Conservation (phyloP, 1,139 yeast genomes). For the Kodamaea anthophila region DNA sequence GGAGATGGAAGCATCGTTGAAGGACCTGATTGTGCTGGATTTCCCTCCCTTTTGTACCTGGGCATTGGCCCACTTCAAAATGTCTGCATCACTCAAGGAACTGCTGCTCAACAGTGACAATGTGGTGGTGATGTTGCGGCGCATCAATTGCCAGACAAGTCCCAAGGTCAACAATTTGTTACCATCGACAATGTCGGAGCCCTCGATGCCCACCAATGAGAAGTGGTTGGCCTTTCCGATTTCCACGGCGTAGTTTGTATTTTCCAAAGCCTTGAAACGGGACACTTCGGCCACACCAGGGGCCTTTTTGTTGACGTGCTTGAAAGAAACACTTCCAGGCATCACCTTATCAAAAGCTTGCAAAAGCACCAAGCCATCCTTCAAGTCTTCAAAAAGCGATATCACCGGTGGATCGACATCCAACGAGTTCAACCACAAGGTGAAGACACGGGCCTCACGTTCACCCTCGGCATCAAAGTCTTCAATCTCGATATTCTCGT, state of each 20-base stretch:
- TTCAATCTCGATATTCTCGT: constrained; percentile 80
- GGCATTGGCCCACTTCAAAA: constrained; percentile 88
- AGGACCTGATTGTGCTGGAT: constrained; percentile 61
- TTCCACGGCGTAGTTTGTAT: constrained; percentile 93
- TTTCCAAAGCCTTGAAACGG: constrained; percentile 92
- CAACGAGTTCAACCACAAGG: constrained; percentile 92
- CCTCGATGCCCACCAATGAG: constrained; percentile 95
- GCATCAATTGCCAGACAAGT: constrained; percentile 98
- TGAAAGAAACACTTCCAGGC: constrained; percentile 83
- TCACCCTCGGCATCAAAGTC: constrained; percentile 99
- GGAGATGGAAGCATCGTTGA: constrained; percentile 73
- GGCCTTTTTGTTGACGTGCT: constrained; percentile 80
- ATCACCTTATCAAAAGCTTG: constrained; percentile 95
- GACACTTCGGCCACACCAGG: constrained; percentile 64
- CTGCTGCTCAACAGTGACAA: constrained; percentile 52
- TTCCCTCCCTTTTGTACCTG: constrained; percentile 84
- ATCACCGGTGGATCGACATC: constrained; percentile 96
- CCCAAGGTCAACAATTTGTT: constrained; percentile 84
- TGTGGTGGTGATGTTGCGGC: constrained; percentile 86
- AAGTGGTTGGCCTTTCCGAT: constrained; percentile 89
- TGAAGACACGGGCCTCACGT: constrained; percentile 97
- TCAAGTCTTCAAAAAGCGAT: constrained; percentile 86
- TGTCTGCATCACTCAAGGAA: constrained; percentile 70
- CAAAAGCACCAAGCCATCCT: constrained; percentile 82
- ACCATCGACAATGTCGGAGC: constrained; percentile 95